Evolutionary conservation across 1,284 basidiomycete genomes (phyloP).

Genomic region (Papiliotrema fonsecae): DNA sequence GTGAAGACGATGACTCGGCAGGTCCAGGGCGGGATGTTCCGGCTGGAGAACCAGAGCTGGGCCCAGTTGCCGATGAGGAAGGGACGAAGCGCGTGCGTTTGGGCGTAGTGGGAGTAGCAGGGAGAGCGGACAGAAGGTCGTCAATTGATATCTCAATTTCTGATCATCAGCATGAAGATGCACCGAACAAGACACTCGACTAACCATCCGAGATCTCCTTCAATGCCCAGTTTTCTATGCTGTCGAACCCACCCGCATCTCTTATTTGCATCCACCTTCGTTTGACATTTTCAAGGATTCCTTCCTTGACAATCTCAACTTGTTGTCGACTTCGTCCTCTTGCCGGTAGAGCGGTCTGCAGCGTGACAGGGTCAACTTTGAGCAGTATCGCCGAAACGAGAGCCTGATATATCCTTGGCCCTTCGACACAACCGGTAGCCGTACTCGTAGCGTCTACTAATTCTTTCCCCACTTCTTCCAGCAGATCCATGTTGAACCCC

Average conservation of each 20-base stretch:
- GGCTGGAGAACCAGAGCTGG: background rate
- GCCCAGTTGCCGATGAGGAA: background rate
- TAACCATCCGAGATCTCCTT: constrained; percentile 80
- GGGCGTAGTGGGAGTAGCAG: constrained; percentile 7
- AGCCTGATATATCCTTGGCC: constrained; percentile 67
- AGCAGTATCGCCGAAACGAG: constrained; percentile 69
- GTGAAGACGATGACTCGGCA: background rate
- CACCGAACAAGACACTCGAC: constrained; percentile 27
- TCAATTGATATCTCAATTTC: constrained; percentile 73
- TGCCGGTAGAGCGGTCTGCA: constrained; percentile 58
- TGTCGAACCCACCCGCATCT: constrained; percentile 72
- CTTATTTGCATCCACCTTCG: constrained; percentile 67
- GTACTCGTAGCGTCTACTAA: constrained; percentile 53
- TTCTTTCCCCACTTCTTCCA: constrained; percentile 65
- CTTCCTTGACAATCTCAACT: constrained; percentile 67
- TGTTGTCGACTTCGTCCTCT: constrained; percentile 61
- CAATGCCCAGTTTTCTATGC: constrained; percentile 74
- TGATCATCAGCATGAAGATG: constrained; percentile 34
- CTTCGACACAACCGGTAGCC: constrained; percentile 56
- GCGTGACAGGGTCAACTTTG: constrained; percentile 59
- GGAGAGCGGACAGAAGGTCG: constrained; percentile 55
- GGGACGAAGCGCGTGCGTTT: background rate
- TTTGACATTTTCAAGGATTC: constrained; percentile 56
- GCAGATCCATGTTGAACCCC: constrained; percentile 63
- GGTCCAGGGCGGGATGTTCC: background rate